Base-by-base conservation (phyloP, 2,329 filamentous ascomycete genomes). In the Fusarium fujikuroi region DNA sequence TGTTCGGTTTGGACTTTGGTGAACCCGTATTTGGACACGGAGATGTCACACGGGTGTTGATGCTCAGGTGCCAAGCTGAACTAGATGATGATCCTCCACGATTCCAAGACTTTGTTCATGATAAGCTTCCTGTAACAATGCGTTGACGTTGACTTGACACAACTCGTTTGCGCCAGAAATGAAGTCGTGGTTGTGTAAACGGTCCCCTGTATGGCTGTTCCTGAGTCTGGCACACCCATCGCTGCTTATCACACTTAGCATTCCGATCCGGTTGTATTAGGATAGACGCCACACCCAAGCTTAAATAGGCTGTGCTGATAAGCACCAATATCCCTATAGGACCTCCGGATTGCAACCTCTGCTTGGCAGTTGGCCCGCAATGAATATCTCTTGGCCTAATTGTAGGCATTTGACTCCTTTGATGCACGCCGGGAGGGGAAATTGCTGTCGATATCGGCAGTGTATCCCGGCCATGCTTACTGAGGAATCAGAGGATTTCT, bases 231-330 rank as follows among this genome's bases (percentile, higher is more conserved):
- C 49, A 68, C 58, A 52, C 63, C 60, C 19, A 23, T 60, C 11
- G 23, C 18, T 60, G 62, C 70, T 77, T 77, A 77, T 77, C 75
- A 54, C 44, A 56, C 59, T 37, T 34, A 47, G 42, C 63, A 63
- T 75, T 70, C 60, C 68, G 70, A 75, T 67, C 46, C 62, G 63
- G 53, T 62, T 50, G 43, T 47, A 47, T 52, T 63, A n/a, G 59
- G 63, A 63, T 57, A 60, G 60, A 75, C 71, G 70, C 74, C 74
- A 73, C 70, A 65, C 60, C 54, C 63, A 70, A 60, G 70, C 61
- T 64, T 67, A 72, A 74, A 75, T 60, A 60, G 71, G 60, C 60
- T 69, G 63, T 58, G 65, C 76, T 76, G 76, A 78, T 78, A 78
- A 78, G 75, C 64, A 66, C 69, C 46, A 37, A 64, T 66, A 61